Conservation (phyloP, 164 flowering plant species). For the Magnolia kwangsiensis region DNA sequence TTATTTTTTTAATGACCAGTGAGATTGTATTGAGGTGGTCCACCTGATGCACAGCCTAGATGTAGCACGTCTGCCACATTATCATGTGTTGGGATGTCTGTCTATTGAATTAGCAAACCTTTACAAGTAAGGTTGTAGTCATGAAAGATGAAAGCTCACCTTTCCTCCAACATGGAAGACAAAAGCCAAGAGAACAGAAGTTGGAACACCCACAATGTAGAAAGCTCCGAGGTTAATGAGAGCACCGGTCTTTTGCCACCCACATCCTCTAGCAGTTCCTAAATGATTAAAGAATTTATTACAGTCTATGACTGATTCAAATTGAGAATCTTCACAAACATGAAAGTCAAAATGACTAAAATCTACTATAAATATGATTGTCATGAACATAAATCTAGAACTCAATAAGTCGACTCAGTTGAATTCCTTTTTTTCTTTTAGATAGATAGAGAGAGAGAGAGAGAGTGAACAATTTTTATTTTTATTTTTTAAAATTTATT, state of each 20-base stretch:
- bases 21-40: no score
- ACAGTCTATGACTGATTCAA: background rate
- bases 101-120: background rate
- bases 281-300: background rate
- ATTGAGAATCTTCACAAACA: background rate
- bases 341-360: background rate
- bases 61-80: background rate
- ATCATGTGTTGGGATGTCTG: no score
- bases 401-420: background rate
- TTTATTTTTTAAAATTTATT: no score
- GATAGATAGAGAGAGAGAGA: no score
- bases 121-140: background rate
- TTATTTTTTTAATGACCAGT: no score
- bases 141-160: constrained; percentile 20
- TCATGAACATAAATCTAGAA: background rate
- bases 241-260: constrained; percentile 61
- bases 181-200: constrained; percentile 49
- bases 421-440: background rate
- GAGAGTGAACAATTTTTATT: no score
- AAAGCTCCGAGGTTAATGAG: constrained; percentile 56
- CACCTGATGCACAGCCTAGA: background rate
- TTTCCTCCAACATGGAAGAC: constrained; percentile 46
- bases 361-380: background rate
- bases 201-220: constrained; percentile 53
- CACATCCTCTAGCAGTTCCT: constrained; percentile 77